These are phyloP conservation scores for Pseudocercospora fuligena DNA, from an alignment of 2,329 filamentous ascomycete genomes.

Conservation along the genomic window DNA sequence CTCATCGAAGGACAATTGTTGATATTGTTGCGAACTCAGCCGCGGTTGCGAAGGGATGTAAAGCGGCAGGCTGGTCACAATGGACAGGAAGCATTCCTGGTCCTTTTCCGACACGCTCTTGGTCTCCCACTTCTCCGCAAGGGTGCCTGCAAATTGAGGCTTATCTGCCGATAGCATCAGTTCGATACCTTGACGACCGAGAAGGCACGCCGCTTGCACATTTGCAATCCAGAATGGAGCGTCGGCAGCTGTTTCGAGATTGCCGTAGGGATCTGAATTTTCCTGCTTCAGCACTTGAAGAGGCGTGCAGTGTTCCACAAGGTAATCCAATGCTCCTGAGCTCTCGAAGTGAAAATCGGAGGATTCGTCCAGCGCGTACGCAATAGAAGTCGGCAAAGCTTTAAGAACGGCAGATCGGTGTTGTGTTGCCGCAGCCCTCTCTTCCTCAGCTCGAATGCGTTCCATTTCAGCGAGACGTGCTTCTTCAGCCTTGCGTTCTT, in stretches of 20 bases:
- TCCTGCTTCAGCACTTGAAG: conserved; percentile 32
- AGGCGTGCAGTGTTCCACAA: conserved; percentile 33
- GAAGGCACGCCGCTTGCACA: conserved; percentile 37
- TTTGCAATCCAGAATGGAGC: conserved; percentile 36
- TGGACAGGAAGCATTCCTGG: conserved; percentile 15
- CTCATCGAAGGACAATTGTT: conserved; percentile 23
- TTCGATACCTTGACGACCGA: conserved; percentile 37
- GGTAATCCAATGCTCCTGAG: conserved; percentile 20
- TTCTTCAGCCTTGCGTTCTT: conserved; percentile 28
- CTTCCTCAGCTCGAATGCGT: conserved; percentile 22
- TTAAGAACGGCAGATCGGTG: conserved; percentile 31
- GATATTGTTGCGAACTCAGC: conserved; percentile 15
- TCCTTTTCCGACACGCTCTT: conserved; percentile 25
- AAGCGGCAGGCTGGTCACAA: conserved; percentile 22
- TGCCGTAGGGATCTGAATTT: conserved; percentile 15
- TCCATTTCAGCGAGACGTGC: conserved; percentile 25
- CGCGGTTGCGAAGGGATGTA: conserved; percentile 13
- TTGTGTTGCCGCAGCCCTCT: conserved; percentile 30
- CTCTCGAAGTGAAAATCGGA: conserved; percentile 25
- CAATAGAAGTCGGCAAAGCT: conserved; percentile 32
- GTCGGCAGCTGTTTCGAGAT: conserved; percentile 20
- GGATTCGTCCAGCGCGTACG: conserved; percentile 29
- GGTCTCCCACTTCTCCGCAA: conserved; percentile 31
- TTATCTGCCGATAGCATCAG: conserved; percentile 32
- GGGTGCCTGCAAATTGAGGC: conserved; percentile 29